Evolutionary conservation across 2,329 filamentous ascomycete species (phyloP).

Genomic region (Exserohilum rostratum): DNA sequence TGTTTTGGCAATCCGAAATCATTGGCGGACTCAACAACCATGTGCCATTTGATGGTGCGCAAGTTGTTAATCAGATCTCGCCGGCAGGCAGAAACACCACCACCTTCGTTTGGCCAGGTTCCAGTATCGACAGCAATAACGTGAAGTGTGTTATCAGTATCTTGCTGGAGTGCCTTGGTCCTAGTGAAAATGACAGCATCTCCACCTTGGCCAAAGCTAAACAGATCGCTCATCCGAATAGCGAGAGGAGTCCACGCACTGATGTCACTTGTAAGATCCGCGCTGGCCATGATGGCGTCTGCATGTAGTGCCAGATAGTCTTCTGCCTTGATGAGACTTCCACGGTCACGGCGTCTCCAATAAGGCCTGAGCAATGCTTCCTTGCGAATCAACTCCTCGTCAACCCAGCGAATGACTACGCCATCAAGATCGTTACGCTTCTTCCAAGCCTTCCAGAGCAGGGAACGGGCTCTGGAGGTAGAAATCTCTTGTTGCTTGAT

Average conservation of each 20-base stretch:
- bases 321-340: slow-evolving; percentile 45
- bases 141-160: slow-evolving; percentile 48
- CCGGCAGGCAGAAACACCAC: slow-evolving; percentile 51
- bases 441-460: slow-evolving; percentile 51
- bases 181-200: slow-evolving; percentile 59
- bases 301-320: slow-evolving; percentile 52
- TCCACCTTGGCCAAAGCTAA: slow-evolving; percentile 60
- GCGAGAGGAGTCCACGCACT: slow-evolving; percentile 60
- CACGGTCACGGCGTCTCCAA: slow-evolving; percentile 48
- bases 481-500: slow-evolving; percentile 49
- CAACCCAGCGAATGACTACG: slow-evolving; percentile 49
- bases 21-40: slow-evolving; percentile 52
- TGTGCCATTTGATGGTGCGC: slow-evolving; percentile 52
- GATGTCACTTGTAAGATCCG: slow-evolving; percentile 58
- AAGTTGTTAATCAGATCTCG: slow-evolving; percentile 53
- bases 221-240: slow-evolving; percentile 58
- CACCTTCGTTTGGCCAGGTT: slow-evolving; percentile 53
- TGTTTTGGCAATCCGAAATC: slow-evolving; percentile 53
- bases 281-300: slow-evolving; percentile 59
- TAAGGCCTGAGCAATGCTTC: slow-evolving; percentile 46
- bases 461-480: slow-evolving; percentile 46
- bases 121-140: slow-evolving; percentile 52
- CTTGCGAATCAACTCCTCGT: slow-evolving; percentile 47
- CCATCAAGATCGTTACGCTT: slow-evolving; percentile 47
- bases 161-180: slow-evolving; percentile 55